phyloP scores from a whole-genome alignment of 1,284 basidiomycete species.

The Trametes polyzona region DNA sequence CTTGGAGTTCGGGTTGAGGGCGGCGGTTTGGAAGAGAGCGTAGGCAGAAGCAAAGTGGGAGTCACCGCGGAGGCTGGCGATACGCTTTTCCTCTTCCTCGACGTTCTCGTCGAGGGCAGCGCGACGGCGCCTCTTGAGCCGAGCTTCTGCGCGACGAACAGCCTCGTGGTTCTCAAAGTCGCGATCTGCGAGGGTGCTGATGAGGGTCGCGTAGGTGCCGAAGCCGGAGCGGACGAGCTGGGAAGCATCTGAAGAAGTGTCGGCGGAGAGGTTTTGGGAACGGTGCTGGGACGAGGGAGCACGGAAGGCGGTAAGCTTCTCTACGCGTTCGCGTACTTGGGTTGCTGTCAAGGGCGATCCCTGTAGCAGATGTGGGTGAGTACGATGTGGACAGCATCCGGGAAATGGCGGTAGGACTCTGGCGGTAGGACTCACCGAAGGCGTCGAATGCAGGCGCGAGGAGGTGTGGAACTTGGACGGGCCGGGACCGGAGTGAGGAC shows the following conservation, averaged over 20 bases:
- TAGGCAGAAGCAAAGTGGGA: constrained; percentile 75
- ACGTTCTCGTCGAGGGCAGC: constrained; percentile 31
- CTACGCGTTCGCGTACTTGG: constrained; percentile 23
- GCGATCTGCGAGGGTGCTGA: constrained; percentile 71
- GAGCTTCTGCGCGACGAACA: constrained; percentile 48
- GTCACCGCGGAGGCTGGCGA: constrained; percentile 56
- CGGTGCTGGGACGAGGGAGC: constrained; percentile 17
- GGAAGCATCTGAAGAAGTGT: constrained; percentile 15
- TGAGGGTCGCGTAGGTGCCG: constrained; percentile 71
- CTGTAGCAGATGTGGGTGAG: background rate
- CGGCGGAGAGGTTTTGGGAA: constrained; percentile 6
- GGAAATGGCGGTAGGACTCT: background rate
- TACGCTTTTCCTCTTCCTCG: constrained; percentile 37
- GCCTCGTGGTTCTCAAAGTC: constrained; percentile 69
- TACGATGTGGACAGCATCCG: background rate
- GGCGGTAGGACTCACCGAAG: constrained; percentile 44
- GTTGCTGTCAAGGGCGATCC: constrained; percentile 10
- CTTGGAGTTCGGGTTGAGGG: constrained; percentile 39
- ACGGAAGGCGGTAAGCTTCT: constrained; percentile 24
- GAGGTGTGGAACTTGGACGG: constrained; percentile 70
- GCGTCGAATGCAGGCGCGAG: constrained; percentile 68
- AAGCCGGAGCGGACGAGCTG: constrained; percentile 29
- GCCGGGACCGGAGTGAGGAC: constrained; percentile 51
- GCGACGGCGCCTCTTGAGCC: constrained; percentile 42
- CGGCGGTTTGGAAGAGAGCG: constrained; percentile 69